phyloP scores from a whole-genome alignment of 2,329 filamentous ascomycete genomes.

The Colletotrichum spaethianum region DNA sequence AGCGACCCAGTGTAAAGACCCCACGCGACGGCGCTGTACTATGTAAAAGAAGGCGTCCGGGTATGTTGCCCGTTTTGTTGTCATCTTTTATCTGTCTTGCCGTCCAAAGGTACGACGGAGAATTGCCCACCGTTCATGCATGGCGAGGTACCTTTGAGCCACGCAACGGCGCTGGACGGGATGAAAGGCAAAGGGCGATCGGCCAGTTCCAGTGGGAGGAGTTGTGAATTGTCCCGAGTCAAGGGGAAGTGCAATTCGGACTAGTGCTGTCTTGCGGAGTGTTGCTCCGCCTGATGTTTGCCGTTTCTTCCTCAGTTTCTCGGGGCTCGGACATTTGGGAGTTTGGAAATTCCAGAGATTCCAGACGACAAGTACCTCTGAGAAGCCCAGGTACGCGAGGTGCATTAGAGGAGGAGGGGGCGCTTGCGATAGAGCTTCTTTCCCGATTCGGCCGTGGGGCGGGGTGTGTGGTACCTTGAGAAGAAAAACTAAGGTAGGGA shows the following conservation, averaged over 20 bases:
- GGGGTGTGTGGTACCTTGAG: background rate
- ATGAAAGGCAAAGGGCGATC: background rate
- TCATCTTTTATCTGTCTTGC: background rate
- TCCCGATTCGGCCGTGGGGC: conserved; percentile 26
- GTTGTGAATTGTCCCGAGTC: background rate
- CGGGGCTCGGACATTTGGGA: conserved; percentile 29
- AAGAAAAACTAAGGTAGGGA: background rate
- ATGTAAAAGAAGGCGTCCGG: background rate
- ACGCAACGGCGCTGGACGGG: background rate
- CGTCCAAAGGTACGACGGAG: background rate
- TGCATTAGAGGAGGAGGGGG: conserved; percentile 1
- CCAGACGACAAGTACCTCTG: background rate
- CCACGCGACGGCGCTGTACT: background rate
- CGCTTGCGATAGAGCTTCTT: conserved; percentile 33
- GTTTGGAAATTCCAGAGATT: conserved; percentile 13
- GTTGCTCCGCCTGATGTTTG: conserved; percentile 1
- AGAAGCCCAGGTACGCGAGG: background rate
- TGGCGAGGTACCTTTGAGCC: background rate
- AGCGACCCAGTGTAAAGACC: background rate
- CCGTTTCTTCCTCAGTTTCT: background rate
- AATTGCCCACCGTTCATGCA: background rate
- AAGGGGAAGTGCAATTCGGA: background rate
- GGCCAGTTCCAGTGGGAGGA: conserved; percentile 2
- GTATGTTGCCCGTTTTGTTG: background rate
- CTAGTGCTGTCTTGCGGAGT: conserved; percentile 22